phyloP scores from a whole-genome alignment of 176 grass and related monocot species.

The Typha latifolia region DNA sequence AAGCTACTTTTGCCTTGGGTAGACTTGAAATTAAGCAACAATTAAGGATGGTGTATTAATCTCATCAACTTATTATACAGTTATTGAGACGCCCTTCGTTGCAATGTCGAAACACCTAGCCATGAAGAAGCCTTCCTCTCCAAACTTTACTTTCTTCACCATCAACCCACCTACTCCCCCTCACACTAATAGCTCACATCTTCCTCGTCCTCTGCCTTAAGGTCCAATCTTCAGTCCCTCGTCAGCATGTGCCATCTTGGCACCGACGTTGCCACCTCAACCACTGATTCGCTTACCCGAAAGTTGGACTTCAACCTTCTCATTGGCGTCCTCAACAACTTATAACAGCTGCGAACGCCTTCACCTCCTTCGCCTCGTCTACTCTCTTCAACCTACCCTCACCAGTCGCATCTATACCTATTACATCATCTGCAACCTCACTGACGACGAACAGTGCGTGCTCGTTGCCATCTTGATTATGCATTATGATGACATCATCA shows the following conservation, averaged over 20 bases:
- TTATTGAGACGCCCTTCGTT: no score
- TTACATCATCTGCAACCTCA: slow-evolving; percentile 52
- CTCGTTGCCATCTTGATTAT: slow-evolving; percentile 60
- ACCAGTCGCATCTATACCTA: slow-evolving; percentile 45
- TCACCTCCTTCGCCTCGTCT: slow-evolving; percentile 59
- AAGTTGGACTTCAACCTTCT: slow-evolving; percentile 53
- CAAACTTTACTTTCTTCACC: no score
- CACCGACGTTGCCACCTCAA: neutral
- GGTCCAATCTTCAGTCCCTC: slow-evolving; percentile 51
- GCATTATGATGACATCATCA: slow-evolving; percentile 40
- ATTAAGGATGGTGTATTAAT: no score
- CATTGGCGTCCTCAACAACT: slow-evolving; percentile 49
- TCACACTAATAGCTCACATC: slow-evolving; percentile 44
- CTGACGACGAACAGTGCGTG: slow-evolving; percentile 53
- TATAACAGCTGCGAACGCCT: slow-evolving; percentile 45
- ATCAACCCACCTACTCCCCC: slow-evolving; percentile 25
- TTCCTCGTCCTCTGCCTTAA: slow-evolving; percentile 52
- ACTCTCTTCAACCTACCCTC: slow-evolving; percentile 35
- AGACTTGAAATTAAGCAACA: no score
- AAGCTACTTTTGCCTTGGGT: no score
- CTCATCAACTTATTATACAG: no score
- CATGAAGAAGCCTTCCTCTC: no score
- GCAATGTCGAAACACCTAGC: no score
- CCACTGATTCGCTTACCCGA: neutral
- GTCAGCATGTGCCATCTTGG: slow-evolving; percentile 18